Base-by-base conservation (phyloP, 768 basidiomycete genomes). In the Tubosaeta brunneosetosa region DNA sequence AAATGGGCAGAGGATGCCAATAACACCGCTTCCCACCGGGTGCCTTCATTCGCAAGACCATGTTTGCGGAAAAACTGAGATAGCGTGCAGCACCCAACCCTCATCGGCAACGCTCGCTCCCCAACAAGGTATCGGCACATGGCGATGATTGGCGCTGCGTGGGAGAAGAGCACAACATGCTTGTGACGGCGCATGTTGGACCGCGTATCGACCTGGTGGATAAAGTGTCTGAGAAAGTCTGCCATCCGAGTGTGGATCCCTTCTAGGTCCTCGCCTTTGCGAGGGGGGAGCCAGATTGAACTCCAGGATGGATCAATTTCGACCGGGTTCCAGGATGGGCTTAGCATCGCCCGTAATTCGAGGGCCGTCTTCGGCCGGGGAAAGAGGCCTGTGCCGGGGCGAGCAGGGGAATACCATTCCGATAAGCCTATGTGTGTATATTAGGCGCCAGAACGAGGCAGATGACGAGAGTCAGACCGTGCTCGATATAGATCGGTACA, bases 351-450 rank as follows among this genome's bases (percentile, higher is more conserved):
- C 13, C 70, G 70, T n/a, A 92, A 74, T 12, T 73, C 73, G 2
- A 71, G 45, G 17, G 88, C 83, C 6, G 74, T 69, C 12, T 74
- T 75, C 1, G 90, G 88, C 3, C 88, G 84, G 3, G 90, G 90
- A 59, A 91, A 87, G 8, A 91, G 74, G 31, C 88, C 85, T 3
- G 86, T 82, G 29, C 81, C 78, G 0, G 82, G 80, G 3, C 66
- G 66, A 32, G 83, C 86, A 27, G 84, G 86, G 3, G 85, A 86
- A 66, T 84, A 89, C 90, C 90, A 92, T 67, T 91, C 88, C 3
- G 81, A 77, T 8, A 90, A 64, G 10, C 86, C 86, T 88, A 36
- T 1, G 11, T 17, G 38, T 11, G 34, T 38, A 12, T 26, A 33
- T 44, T 43, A 48, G 45, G 31, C 16, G 31, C 44, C n/a, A 12